These are phyloP conservation scores for Penstemon barbatus DNA, from an alignment of 257 asterid species.

Conservation along the genomic window DNA sequence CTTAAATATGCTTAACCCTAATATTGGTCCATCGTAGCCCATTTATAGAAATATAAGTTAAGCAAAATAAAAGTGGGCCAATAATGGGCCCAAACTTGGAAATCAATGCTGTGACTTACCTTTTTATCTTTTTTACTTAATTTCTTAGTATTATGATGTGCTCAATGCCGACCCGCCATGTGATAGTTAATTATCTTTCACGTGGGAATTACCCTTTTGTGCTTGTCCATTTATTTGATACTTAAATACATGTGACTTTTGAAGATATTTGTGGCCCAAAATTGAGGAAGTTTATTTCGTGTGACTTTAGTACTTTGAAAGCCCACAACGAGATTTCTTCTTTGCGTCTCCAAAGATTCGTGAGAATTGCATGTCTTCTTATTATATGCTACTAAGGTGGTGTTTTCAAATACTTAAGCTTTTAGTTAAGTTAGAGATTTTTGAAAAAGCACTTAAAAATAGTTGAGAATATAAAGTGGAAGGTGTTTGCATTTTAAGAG, in stretches of 20 bases:
- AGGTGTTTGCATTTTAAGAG: too few species aligned
- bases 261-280: background rate
- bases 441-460: too few species aligned
- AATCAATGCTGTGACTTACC: too few species aligned
- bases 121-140: too few species aligned
- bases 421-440: too few species aligned
- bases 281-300: slow-evolving; percentile 10
- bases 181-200: slow-evolving; percentile 10
- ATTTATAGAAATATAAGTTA: too few species aligned
- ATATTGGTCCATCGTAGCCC: too few species aligned
- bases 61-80: too few species aligned
- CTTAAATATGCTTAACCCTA: too few species aligned
- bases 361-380: background rate
- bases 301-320: slow-evolving; percentile 13
- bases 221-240: background rate
- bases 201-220: slow-evolving; percentile 1
- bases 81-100: too few species aligned
- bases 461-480: too few species aligned
- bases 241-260: slow-evolving; percentile 7
- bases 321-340: slow-evolving; percentile 17
- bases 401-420: too few species aligned
- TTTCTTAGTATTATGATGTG: background rate
- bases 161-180: slow-evolving; percentile 25
- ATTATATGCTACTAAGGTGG: background rate
- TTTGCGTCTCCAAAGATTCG: slow-evolving; percentile 5